These are phyloP conservation scores for Boletellus emodensis DNA, from an alignment of 768 basidiomycete species.

Conservation along the genomic window DNA sequence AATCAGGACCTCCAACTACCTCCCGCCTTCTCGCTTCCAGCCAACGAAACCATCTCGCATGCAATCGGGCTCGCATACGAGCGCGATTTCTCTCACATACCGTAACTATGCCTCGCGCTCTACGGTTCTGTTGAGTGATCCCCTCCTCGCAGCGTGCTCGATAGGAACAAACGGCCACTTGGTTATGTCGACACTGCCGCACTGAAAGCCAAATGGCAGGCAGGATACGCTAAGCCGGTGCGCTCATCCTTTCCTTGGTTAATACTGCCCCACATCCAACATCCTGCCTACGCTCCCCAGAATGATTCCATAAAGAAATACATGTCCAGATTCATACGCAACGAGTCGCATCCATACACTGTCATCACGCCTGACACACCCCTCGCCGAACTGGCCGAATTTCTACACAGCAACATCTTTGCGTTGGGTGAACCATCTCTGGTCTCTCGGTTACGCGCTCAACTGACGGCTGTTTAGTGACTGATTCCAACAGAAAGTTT, in stretches of 20 bases:
- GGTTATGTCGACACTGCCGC: conserved; percentile 80
- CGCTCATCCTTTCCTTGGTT: conserved; percentile 21
- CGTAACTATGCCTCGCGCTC: conserved; percentile 44
- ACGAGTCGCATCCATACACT: conserved; percentile 61
- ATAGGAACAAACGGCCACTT: conserved; percentile 64
- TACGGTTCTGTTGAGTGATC: background rate
- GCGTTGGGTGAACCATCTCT: conserved; percentile 58
- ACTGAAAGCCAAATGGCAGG: conserved; percentile 77
- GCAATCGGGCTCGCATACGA: conserved; percentile 90
- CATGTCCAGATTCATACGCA: conserved; percentile 74
- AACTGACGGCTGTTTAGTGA: conserved; percentile 49
- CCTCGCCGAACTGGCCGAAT: conserved; percentile 76
- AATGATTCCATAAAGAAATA: conserved; percentile 65
- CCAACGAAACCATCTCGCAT: conserved; percentile 62
- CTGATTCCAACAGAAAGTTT: conserved; percentile 77
- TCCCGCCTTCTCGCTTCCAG: conserved; percentile 80
- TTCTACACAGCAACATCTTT: conserved; percentile 68
- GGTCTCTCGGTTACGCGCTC: background rate
- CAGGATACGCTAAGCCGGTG: conserved; percentile 66
- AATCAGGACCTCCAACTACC: conserved; percentile 65
- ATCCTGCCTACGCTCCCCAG: conserved; percentile 31
- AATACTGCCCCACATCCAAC: background rate
- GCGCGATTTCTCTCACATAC: conserved; percentile 90
- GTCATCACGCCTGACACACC: conserved; percentile 79
- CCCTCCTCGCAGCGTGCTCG: conserved; percentile 59